Percentiles rank a stretch among this genome's conserved stretches.
These are phyloP conservation scores for Globisporangium spinosum DNA, from an alignment of 352 stramenopile species.

Conservation along the genomic window DNA sequence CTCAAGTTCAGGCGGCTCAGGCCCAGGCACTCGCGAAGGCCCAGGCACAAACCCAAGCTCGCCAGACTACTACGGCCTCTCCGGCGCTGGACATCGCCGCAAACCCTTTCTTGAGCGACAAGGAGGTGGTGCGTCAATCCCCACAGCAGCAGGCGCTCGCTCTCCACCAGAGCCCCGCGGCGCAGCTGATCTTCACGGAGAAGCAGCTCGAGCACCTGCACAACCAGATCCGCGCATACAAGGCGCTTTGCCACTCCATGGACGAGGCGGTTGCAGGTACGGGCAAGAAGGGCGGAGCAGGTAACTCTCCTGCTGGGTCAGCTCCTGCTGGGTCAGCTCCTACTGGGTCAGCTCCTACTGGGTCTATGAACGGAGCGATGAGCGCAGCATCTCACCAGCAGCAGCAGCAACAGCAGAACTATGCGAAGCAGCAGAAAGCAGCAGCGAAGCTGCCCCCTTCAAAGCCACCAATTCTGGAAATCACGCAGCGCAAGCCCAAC, in stretches of 20 bases:
- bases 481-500: slow-evolving; percentile 45
- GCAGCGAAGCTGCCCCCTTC: neutral
- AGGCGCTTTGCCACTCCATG: slow-evolving; percentile 81
- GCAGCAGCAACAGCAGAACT: slow-evolving; percentile 5
- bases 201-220: slow-evolving; percentile 83
- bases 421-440: slow-evolving; percentile 6
- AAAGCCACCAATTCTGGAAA: slow-evolving; percentile 20
- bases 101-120: slow-evolving; percentile 65
- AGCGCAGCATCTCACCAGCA: neutral
- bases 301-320: neutral
- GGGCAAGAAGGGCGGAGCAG: slow-evolving; percentile 17
- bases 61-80: neutral
- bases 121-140: slow-evolving; percentile 32
- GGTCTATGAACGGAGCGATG: neutral
- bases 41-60: slow-evolving; percentile 21
- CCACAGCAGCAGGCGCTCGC: slow-evolving; percentile 30
- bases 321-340: too few species aligned
- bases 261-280: slow-evolving; percentile 46
- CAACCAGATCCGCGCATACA: slow-evolving; percentile 84
- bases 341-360: neutral
- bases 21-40: slow-evolving; percentile 14
- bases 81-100: slow-evolving; percentile 41
- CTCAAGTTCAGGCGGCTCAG: slow-evolving; percentile 22
- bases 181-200: slow-evolving; percentile 70
- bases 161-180: slow-evolving; percentile 37